Evolutionary conservation across 805 yeast species (phyloP).

Genomic region (Saccharomycopsis sp.): DNA sequence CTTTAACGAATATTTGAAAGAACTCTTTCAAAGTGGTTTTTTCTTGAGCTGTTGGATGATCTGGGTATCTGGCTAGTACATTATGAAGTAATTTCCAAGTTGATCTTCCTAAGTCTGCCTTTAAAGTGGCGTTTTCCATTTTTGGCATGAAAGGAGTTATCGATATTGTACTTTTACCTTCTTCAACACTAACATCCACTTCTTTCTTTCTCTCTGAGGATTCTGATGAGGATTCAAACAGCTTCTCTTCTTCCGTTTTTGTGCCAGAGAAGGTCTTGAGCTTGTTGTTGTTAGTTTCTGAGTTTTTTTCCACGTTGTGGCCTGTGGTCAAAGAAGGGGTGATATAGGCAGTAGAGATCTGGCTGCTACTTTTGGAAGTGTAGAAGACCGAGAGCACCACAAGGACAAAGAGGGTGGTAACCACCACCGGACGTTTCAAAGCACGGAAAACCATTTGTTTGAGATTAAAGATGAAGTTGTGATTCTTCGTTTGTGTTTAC

Average conservation of each 20-base stretch:
- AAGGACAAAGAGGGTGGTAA: slow-evolving; percentile 7
- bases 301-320: too few relatives aligned
- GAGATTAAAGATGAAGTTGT: too few relatives aligned
- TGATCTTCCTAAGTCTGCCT: slow-evolving; percentile 70
- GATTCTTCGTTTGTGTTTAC: too few relatives aligned
- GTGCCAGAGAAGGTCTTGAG: too few relatives aligned
- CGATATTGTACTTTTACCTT: background rate
- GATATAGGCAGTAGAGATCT: background rate
- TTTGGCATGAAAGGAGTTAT: slow-evolving; percentile 72
- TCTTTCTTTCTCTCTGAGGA: background rate
- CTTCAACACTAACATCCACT: background rate
- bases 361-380: slow-evolving; percentile 14
- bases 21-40: slow-evolving; percentile 51
- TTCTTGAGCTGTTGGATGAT: slow-evolving; percentile 56
- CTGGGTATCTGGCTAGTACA: slow-evolving; percentile 86
- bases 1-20: slow-evolving; percentile 71
- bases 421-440: slow-evolving; percentile 6
- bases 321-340: too few relatives aligned
- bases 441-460: slow-evolving; percentile 1
- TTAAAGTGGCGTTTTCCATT: slow-evolving; percentile 77
- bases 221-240: background rate
- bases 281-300: too few relatives aligned
- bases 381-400: slow-evolving; percentile 12
- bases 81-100: slow-evolving; percentile 92
- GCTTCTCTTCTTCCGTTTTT: too few relatives aligned